Evolutionary conservation across 202 grass and related monocot genomes (phyloP).

Genomic region (Setaria viridis): DNA sequence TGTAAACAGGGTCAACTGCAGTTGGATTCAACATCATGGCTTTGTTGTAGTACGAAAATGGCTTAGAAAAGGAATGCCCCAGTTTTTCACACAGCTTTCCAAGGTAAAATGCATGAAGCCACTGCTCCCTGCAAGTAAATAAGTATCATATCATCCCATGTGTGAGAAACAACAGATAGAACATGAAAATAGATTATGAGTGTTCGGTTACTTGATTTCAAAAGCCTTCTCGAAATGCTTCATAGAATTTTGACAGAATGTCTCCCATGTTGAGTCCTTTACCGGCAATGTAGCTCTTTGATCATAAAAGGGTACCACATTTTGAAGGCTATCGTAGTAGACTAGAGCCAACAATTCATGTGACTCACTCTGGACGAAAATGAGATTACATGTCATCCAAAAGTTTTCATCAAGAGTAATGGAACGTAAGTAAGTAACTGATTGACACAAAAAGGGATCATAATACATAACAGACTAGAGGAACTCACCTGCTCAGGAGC

Average conservation of each 20-base stretch:
- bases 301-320: slow-evolving; percentile 97
- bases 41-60: slow-evolving; percentile 89
- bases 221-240: slow-evolving; percentile 94
- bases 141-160: slow-evolving; percentile 41
- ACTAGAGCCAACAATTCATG: slow-evolving; percentile 94
- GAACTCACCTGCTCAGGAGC: slow-evolving; percentile 60
- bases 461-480: slow-evolving; percentile 35
- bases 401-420: slow-evolving; percentile 35
- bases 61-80: slow-evolving; percentile 71
- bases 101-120: slow-evolving; percentile 98
- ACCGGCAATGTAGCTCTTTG: slow-evolving; percentile 84
- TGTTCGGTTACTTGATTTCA: slow-evolving; percentile 75
- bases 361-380: slow-evolving; percentile 70
- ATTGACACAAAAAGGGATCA: slow-evolving; percentile 36
- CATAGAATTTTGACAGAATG: slow-evolving; percentile 87
- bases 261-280: slow-evolving; percentile 84
- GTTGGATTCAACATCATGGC: slow-evolving; percentile 76
- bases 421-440: background rate
- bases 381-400: slow-evolving; percentile 23
- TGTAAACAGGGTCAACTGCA: slow-evolving; percentile 94
- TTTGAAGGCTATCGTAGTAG: slow-evolving; percentile 94
- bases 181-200: slow-evolving; percentile 31
- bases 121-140: slow-evolving; percentile 68
- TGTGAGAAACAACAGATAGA: slow-evolving; percentile 30
- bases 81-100: slow-evolving; percentile 96